Base-by-base conservation (phyloP, 352 stramenopile genomes). In the Bremia lactucae region DNA sequence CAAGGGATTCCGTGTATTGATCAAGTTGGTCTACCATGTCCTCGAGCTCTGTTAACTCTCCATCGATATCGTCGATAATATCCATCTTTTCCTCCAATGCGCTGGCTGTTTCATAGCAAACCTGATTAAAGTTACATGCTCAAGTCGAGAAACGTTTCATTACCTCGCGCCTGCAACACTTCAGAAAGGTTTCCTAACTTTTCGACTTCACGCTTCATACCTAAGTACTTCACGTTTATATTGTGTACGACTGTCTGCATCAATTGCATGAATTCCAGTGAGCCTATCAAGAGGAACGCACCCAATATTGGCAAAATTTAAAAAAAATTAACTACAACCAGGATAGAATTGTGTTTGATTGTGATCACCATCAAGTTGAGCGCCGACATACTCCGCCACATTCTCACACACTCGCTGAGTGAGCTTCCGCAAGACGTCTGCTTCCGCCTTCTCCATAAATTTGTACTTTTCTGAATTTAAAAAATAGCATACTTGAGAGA, bases 11-110 rank as follows among this genome's bases (percentile, higher is more conserved):
- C 1, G 73, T 87, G 61, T 91, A 91, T 34, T 76, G 51, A 25
- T 91, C 75, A 16, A 91, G 64, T 41, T 91, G 73, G n/a, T 88
- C 68, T 40, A 91, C 76, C 75, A 91, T 88, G 26, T 91, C 79
- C 61, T 91, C 79, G 28, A 91, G 61, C 55, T 88, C 75, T 3
- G 61, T 67, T n/a, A 91, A 61, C 59, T 91, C 79, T 47, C 88
- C 75, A 46, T 91, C 75, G 21, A 91, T 82, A 31, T 81, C 76
- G 46, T 88, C 70, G 43, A 91, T 88, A 19, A 69, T 68, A 25
- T 68, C 54, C 67, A 87, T 82, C 47, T 88, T 85, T 26, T 85
- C 70, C 23, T 79, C 54, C 52, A 88, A 76, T 35, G 67, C 54
- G 21, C 28, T 55, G 35, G 68, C 73, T 85, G 37, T 14, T 13